These are phyloP conservation scores for Suhomyces bokatorum DNA, from an alignment of 1,139 yeast genomes.

Conservation along the genomic window DNA sequence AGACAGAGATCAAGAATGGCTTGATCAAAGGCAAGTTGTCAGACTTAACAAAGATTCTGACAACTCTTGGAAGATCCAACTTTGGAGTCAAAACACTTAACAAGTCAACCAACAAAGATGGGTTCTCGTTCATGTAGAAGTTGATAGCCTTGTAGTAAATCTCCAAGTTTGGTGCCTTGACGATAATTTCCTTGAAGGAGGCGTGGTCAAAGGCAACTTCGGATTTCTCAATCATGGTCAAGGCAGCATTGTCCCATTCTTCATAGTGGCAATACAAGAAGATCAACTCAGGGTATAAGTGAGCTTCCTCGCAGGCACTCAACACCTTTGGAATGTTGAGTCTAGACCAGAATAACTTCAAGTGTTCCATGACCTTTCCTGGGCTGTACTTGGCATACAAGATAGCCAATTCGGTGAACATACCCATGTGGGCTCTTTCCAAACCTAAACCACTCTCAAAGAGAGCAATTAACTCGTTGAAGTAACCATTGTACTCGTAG, in stretches of 20 bases:
- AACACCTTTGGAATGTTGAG: constrained; percentile 96
- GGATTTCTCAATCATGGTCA: constrained; percentile 95
- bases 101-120: constrained; percentile 84
- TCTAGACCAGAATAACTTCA: constrained; percentile 97
- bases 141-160: constrained; percentile 96
- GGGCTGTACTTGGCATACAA: constrained; percentile 90
- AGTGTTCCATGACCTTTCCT: constrained; percentile 90
- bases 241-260: constrained; percentile 98
- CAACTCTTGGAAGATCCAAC: constrained; percentile 92
- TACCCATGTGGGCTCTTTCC: constrained; percentile 99
- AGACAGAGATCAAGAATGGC: constrained; percentile 89
- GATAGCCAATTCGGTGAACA: constrained; percentile 95
- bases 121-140: constrained; percentile 90
- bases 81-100: constrained; percentile 86
- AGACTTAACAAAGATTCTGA: constrained; percentile 89
- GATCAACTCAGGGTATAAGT: constrained; percentile 93
- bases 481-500: constrained; percentile 89
- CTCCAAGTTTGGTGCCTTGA: constrained; percentile 93
- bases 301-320: constrained; percentile 90
- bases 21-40: constrained; percentile 95
- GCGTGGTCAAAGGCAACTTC: constrained; percentile 92
- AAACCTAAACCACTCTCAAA: constrained; percentile 95
- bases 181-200: constrained; percentile 91
- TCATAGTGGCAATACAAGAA: constrained; percentile 97
- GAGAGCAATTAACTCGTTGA: constrained; percentile 84